A percentile compares a stretch with the other conserved stretches of the same genome.
Evolutionary conservation across 1,139 yeast species (phyloP).

Genomic region (Saccharomyces pastorianus): DNA sequence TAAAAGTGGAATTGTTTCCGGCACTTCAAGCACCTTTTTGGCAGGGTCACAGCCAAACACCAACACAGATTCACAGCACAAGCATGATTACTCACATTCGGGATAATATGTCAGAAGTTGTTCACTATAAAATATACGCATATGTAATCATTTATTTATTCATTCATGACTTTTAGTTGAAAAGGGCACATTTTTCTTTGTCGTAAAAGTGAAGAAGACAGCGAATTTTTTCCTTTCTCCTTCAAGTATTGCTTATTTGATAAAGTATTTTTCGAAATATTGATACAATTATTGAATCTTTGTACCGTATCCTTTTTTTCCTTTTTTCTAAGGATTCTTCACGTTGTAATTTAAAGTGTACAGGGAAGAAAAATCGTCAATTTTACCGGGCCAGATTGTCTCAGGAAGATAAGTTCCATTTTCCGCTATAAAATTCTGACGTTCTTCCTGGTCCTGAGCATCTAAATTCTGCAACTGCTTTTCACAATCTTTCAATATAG

Average conservation of each 20-base stretch:
- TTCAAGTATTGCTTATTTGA: background rate
- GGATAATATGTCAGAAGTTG: background rate
- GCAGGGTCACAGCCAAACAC: background rate
- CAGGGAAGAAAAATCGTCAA: conserved; percentile 28
- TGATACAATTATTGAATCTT: background rate
- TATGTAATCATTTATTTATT: background rate
- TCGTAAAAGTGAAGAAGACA: background rate
- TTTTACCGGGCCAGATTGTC: conserved; percentile 42
- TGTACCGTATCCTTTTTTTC: background rate
- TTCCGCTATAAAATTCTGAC: conserved; percentile 37
- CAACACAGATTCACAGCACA: background rate
- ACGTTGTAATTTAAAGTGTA: conserved; percentile 22
- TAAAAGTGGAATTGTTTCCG: background rate
- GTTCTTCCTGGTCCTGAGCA: conserved; percentile 35
- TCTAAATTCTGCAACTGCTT: conserved; percentile 33
- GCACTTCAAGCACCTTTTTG: background rate
- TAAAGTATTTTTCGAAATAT: background rate
- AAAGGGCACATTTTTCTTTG: background rate
- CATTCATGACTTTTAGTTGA: background rate
- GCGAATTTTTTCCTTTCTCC: background rate
- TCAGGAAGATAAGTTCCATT: conserved; percentile 49
- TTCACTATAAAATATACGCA: background rate
- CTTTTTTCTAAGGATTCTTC: conserved; percentile 9
- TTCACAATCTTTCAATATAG: conserved; percentile 36
- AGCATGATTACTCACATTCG: background rate